These are phyloP conservation scores for Inosperma sp. DNA, from an alignment of 768 basidiomycete genomes.

Conservation along the genomic window DNA sequence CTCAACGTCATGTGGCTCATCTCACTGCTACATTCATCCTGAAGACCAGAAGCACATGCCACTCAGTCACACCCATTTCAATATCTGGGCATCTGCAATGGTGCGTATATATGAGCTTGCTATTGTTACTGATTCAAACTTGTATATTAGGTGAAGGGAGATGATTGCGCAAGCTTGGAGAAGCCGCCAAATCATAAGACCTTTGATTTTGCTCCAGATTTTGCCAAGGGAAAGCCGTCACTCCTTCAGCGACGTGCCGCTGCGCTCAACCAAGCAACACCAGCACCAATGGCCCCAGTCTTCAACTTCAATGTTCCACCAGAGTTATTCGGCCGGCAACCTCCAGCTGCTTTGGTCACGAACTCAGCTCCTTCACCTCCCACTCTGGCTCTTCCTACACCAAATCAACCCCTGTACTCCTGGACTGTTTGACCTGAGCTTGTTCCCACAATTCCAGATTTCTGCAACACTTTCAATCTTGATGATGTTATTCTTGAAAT, in stretches of 20 bases:
- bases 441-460: not conserved
- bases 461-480: not conserved
- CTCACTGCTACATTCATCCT: not conserved
- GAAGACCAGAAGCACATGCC: not conserved
- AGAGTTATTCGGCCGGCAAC: constrained; percentile 1
- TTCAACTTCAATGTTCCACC: constrained; percentile 4
- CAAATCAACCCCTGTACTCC: not conserved
- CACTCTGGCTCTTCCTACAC: not conserved
- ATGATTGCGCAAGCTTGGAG: not conserved
- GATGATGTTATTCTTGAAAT: not conserved
- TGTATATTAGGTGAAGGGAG: not conserved
- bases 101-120: not conserved
- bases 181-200: not conserved
- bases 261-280: not conserved
- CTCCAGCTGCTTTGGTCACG: not conserved
- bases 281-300: not conserved
- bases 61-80: not conserved
- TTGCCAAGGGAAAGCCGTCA: not conserved
- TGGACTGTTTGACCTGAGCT: not conserved
- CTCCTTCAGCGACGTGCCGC: not conserved
- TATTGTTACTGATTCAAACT: not conserved
- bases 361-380: not conserved
- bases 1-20: not conserved
- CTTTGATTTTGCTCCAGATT: not conserved
- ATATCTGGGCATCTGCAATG: not conserved